Conservation (phyloP, 1,284 basidiomycete genomes). For the Malassezia globosa region DNA sequence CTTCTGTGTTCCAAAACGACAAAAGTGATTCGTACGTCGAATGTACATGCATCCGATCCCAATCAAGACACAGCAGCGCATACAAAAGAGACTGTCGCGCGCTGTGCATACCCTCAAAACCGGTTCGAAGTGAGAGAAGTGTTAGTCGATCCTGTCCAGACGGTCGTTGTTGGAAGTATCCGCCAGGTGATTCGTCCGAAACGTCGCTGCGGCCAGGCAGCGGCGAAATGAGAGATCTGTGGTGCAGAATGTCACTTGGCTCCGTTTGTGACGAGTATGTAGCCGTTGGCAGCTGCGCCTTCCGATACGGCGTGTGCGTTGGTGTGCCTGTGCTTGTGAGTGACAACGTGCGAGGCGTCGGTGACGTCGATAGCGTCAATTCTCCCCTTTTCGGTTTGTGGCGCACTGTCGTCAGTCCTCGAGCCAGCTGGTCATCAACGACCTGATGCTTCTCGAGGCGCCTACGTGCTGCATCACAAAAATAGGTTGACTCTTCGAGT, state of each 20-base stretch:
- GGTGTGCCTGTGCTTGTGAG: background rate
- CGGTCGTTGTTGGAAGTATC: background rate
- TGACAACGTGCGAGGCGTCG: background rate
- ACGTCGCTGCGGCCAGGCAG: background rate
- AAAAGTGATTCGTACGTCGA: background rate
- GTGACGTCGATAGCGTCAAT: background rate
- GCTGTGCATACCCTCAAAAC: slow-evolving; percentile 36
- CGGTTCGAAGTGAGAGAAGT: slow-evolving; percentile 26
- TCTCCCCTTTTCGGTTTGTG: background rate
- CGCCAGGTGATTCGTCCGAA: background rate
- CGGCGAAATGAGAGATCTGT: too few species aligned
- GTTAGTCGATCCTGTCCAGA: slow-evolving; percentile 21
- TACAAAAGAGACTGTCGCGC: slow-evolving; percentile 24
- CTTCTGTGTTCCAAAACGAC: slow-evolving; percentile 10
- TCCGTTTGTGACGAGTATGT: background rate
- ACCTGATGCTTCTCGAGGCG: background rate
- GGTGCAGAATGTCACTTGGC: too few species aligned
- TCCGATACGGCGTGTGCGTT: background rate
- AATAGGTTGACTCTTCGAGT: slow-evolving; percentile 20
- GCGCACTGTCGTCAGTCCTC: background rate
- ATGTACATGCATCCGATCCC: slow-evolving; percentile 4
- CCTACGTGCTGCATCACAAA: slow-evolving; percentile 11
- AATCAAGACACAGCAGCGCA: slow-evolving; percentile 28
- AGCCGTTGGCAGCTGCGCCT: background rate
- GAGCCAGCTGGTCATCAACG: background rate